A percentile compares a stretch with the other conserved stretches of the same genome.
These are phyloP conservation scores for Trypanosoma mega DNA, from an alignment of 208 protist species.

Conservation along the genomic window DNA sequence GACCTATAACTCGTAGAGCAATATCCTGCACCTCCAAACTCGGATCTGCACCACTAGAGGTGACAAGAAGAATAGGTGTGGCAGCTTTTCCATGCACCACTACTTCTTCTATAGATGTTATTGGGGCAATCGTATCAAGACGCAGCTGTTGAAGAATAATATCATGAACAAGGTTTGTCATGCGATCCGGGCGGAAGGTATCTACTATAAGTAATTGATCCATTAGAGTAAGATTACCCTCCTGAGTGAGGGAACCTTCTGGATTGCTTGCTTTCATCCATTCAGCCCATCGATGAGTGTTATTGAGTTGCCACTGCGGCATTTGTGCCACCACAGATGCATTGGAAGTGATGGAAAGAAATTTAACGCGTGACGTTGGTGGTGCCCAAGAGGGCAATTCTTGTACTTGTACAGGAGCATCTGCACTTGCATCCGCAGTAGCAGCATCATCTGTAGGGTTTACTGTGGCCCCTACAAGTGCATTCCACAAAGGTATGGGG, in stretches of 20 bases:
- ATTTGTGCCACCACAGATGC: slow-evolving; percentile 28
- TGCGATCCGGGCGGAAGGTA: slow-evolving; percentile 95
- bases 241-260: slow-evolving; percentile 55
- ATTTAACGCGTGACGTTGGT: slow-evolving; percentile 51
- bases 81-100: slow-evolving; percentile 37
- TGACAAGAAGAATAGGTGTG: slow-evolving; percentile 93
- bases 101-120: slow-evolving; percentile 70
- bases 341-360: slow-evolving; percentile 47
- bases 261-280: slow-evolving; percentile 69
- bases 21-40: slow-evolving; percentile 93
- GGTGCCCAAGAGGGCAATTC: slow-evolving; percentile 64
- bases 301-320: slow-evolving; percentile 63
- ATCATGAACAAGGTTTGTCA: slow-evolving; percentile 77
- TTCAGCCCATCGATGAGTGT: slow-evolving; percentile 54
- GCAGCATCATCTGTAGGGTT: not conserved
- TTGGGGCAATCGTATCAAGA: slow-evolving; percentile 70
- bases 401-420: slow-evolving; percentile 22
- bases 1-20: slow-evolving; percentile 62
- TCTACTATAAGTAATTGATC: slow-evolving; percentile 94
- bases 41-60: slow-evolving; percentile 93
- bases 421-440: slow-evolving; percentile 26
- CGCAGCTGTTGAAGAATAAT: slow-evolving; percentile 61
- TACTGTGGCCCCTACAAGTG: slow-evolving; percentile 73
- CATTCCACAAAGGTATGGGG: slow-evolving; percentile 76
- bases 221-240: slow-evolving; percentile 66